phyloP scores from a whole-genome alignment of 768 basidiomycete genomes.

The Coprinopsis cinerea region DNA sequence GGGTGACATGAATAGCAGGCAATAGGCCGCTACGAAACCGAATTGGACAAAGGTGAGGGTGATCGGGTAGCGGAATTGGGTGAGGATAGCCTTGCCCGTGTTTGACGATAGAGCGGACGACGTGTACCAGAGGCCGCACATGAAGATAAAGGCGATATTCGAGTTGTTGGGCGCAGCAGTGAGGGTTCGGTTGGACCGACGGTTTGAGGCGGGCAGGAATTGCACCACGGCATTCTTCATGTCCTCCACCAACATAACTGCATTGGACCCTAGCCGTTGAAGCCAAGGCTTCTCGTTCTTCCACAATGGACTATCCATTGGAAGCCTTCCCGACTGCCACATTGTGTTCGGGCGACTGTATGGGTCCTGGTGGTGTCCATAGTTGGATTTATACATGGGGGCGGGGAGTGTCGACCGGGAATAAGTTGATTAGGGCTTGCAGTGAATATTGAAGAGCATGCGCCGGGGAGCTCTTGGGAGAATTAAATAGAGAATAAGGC shows the following conservation, averaged over 20 bases:
- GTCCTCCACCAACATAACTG: conserved; percentile 7
- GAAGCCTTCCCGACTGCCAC: conserved; percentile 10
- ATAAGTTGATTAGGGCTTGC: background rate
- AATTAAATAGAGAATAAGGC: no score
- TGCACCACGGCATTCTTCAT: conserved; percentile 7
- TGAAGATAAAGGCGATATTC: conserved; percentile 55
- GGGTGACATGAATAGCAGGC: conserved; percentile 79
- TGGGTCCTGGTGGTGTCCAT: background rate
- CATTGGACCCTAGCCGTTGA: conserved; percentile 6
- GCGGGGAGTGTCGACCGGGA: background rate
- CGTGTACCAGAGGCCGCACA: conserved; percentile 91
- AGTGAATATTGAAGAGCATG: background rate
- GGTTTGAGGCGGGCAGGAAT: conserved; percentile 1
- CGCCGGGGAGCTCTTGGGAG: background rate
- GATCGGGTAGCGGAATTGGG: conserved; percentile 87
- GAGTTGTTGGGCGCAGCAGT: conserved; percentile 17
- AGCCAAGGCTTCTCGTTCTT: conserved; percentile 11
- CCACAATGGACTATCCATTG: conserved; percentile 11
- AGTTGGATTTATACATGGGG: background rate
- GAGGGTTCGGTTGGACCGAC: conserved; percentile 1
- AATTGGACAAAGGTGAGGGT: conserved; percentile 98
- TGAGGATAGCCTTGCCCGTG: conserved; percentile 93
- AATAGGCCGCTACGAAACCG: conserved; percentile 86
- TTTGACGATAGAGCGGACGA: conserved; percentile 93
- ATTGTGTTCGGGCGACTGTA: background rate